Evolutionary conservation across 768 basidiomycete species (phyloP).

Genomic region (Kwoniella shandongensis): DNA sequence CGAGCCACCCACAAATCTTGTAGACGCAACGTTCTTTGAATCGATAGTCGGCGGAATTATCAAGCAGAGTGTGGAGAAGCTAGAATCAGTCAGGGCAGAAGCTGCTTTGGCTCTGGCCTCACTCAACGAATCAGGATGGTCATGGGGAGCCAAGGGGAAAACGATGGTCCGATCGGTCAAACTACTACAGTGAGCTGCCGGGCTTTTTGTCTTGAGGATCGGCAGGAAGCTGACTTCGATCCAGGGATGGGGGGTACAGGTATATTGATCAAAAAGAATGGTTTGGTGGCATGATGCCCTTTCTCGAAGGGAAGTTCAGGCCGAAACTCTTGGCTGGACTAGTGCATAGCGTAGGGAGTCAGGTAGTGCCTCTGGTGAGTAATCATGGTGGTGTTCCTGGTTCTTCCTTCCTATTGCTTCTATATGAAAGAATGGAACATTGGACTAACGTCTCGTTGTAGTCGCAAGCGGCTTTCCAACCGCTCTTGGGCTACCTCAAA

Average conservation of each 20-base stretch:
- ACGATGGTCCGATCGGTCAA: conserved; percentile 7
- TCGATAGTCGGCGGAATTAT: conserved; percentile 61
- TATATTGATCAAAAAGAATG: conserved; percentile 34
- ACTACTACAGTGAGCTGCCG: conserved; percentile 16
- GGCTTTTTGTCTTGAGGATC: not conserved
- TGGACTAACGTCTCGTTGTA: no score
- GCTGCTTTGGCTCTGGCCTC: conserved; percentile 56
- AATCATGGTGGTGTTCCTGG: no score
- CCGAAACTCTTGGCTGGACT: conserved; percentile 60
- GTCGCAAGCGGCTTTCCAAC: conserved; percentile 46
- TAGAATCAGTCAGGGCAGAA: conserved; percentile 83
- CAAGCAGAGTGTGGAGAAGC: conserved; percentile 85
- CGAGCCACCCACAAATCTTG: not conserved
- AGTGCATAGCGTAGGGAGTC: conserved; percentile 76
- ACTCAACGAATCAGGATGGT: conserved; percentile 9
- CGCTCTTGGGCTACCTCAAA: conserved; percentile 62
- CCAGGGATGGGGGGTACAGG: conserved; percentile 27
- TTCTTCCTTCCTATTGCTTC: no score
- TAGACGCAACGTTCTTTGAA: conserved; percentile 15
- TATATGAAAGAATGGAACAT: no score
- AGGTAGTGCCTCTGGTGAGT: conserved; percentile 80
- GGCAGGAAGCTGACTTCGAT: not conserved
- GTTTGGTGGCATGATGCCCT: conserved; percentile 30
- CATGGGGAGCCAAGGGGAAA: conserved; percentile 14
- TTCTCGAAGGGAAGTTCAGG: conserved; percentile 27